These are phyloP conservation scores for Phytophthora fragariaefolia DNA, from an alignment of 352 stramenopile genomes.

Conservation along the genomic window DNA sequence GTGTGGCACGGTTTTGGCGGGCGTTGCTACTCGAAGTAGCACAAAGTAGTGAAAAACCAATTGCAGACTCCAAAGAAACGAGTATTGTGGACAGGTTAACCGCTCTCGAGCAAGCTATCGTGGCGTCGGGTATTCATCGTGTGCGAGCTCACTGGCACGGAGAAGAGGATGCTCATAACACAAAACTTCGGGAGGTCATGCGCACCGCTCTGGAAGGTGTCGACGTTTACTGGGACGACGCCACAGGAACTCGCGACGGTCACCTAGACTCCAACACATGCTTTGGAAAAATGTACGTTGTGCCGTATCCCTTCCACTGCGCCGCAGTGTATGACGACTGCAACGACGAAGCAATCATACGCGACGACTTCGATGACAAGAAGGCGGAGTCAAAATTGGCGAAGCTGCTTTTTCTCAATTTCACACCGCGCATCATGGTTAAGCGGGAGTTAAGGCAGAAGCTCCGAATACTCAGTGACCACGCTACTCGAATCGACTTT, in stretches of 20 bases:
- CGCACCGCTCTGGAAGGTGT: conserved; percentile 45
- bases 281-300: conserved; percentile 54
- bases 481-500: conserved; percentile 24
- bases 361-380: conserved; percentile 24
- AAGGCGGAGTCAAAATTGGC: conserved; percentile 5
- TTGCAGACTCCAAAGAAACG: neutral
- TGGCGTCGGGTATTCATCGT: conserved; percentile 33
- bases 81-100: conserved; percentile 32
- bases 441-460: conserved; percentile 35
- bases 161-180: conserved; percentile 23
- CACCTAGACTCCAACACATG: conserved; percentile 39
- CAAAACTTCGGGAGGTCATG: conserved; percentile 32
- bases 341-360: conserved; percentile 46
- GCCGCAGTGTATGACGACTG: conserved; percentile 51
- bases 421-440: conserved; percentile 25
- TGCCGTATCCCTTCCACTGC: conserved; percentile 52
- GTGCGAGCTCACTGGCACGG: conserved; percentile 41
- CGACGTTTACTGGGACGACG: conserved; percentile 47
- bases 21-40: conserved; percentile 28
- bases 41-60: neutral
- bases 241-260: conserved; percentile 32
- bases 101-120: conserved; percentile 33
- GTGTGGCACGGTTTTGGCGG: conserved; percentile 60
- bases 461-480: conserved; percentile 32
- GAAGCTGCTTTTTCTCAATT: conserved; percentile 39